Percentiles rank a stretch among this genome's conserved stretches.
Conservation (phyloP, 208 protist species). For the Phytomonas sp. region DNA sequence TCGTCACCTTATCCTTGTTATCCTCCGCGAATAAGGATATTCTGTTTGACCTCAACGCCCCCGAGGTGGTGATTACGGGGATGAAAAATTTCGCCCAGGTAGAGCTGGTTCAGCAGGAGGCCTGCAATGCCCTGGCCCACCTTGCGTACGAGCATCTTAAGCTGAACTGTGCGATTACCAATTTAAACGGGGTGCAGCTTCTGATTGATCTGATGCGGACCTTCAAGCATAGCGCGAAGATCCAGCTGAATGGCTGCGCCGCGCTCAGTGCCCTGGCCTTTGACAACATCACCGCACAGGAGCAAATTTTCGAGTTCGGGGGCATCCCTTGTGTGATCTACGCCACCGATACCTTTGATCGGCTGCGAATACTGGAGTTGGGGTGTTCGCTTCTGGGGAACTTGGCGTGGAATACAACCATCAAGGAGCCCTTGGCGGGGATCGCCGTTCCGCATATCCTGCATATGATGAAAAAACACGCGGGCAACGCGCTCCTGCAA, state of each 20-base stretch:
- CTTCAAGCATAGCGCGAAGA: conserved; percentile 64
- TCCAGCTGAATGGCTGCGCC: conserved; percentile 87
- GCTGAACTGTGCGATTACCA: conserved; percentile 74
- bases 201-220: conserved; percentile 72
- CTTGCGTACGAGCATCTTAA: conserved; percentile 84
- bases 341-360: conserved; percentile 84
- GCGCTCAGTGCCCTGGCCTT: conserved; percentile 88
- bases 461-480: conserved; percentile 73
- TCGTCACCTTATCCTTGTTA: conserved; percentile 83
- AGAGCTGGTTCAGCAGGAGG: conserved; percentile 85
- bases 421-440: conserved; percentile 80
- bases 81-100: conserved; percentile 66
- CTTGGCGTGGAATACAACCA: conserved; percentile 88
- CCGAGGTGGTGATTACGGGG: conserved; percentile 60
- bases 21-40: conserved; percentile 77
- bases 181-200: conserved; percentile 59
- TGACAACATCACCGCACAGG: conserved; percentile 83
- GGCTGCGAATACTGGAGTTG: conserved; percentile 84
- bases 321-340: conserved; percentile 83
- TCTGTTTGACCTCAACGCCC: conserved; percentile 62
- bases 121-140: conserved; percentile 87
- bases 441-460: conserved; percentile 81
- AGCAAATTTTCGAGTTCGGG: conserved; percentile 84
- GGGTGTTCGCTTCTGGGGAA: conserved; percentile 88
- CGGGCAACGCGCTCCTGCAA: conserved; percentile 74